Evolutionary conservation across 257 asterid genomes (phyloP).

Genomic region (Primulina huaijiensis): DNA sequence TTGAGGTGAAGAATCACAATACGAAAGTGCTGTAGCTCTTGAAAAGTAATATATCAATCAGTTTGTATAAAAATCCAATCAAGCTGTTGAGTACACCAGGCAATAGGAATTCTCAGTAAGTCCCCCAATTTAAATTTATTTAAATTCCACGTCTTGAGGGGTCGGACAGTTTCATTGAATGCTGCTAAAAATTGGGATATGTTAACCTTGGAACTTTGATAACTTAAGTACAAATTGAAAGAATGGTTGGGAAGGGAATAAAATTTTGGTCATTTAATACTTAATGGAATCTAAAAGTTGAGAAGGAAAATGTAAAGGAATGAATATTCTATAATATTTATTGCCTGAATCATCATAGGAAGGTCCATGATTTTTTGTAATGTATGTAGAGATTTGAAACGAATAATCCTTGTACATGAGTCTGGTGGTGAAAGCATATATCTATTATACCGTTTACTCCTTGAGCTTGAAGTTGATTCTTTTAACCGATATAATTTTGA

Average conservation of each 20-base stretch:
- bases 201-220: too few relatives aligned
- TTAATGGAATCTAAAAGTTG: neutral
- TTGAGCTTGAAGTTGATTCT: neutral
- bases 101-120: neutral
- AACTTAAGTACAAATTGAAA: neutral
- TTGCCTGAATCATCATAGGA: neutral
- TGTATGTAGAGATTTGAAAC: neutral
- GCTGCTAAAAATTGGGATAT: neutral
- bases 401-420: neutral
- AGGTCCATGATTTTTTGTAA: neutral
- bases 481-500: neutral
- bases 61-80: neutral
- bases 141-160: neutral
- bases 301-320: too few relatives aligned
- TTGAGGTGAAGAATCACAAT: too few relatives aligned
- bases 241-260: neutral
- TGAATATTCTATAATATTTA: too few relatives aligned
- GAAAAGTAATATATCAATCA: neutral
- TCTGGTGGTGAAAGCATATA: too few relatives aligned
- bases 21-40: neutral
- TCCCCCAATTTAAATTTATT: too few relatives aligned
- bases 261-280: too few relatives aligned
- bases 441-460: too few relatives aligned
- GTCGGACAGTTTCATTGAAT: neutral
- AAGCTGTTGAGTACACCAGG: neutral